These are phyloP conservation scores for Penicillium griseofulvum DNA, from an alignment of 2,329 filamentous ascomycete species.

Conservation along the genomic window DNA sequence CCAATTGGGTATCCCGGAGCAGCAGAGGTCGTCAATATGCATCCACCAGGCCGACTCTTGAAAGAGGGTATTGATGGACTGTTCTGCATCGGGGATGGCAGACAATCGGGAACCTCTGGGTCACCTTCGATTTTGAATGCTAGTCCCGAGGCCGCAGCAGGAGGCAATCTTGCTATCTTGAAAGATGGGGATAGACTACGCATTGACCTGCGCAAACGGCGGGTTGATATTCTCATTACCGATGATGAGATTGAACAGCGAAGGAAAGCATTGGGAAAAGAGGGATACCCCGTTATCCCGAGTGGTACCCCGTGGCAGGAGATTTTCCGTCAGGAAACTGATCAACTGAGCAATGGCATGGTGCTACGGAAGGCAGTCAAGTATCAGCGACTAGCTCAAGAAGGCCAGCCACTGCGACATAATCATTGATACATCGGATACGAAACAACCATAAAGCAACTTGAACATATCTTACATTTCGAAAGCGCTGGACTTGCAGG, in stretches of 20 bases:
- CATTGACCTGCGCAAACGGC: constrained; percentile 51
- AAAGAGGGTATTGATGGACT: constrained; percentile 48
- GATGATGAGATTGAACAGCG: constrained; percentile 42
- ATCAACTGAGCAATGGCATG: constrained; percentile 49
- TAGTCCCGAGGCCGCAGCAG: constrained; percentile 54
- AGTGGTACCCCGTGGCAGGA: constrained; percentile 51
- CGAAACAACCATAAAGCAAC: too few species aligned
- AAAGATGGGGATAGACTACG: constrained; percentile 51
- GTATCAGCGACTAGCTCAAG: constrained; percentile 50
- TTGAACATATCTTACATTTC: too few species aligned
- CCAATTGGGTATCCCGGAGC: constrained; percentile 53
- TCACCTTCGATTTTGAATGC: constrained; percentile 58
- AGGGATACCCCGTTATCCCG: neutral
- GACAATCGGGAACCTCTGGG: constrained; percentile 56
- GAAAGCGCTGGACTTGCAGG: too few species aligned
- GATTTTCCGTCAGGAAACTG: constrained; percentile 48
- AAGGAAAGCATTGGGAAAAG: neutral
- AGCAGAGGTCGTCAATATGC: constrained; percentile 55
- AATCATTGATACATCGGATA: constrained; percentile 38
- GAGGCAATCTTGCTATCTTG: constrained; percentile 54
- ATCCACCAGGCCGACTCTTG: constrained; percentile 47
- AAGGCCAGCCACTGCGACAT: constrained; percentile 41
- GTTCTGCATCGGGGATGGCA: constrained; percentile 54
- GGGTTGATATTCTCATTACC: constrained; percentile 48
- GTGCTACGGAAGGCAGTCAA: constrained; percentile 47